These are phyloP conservation scores for Quercus gilva DNA, from an alignment of 306 rosid genomes.

Conservation along the genomic window DNA sequence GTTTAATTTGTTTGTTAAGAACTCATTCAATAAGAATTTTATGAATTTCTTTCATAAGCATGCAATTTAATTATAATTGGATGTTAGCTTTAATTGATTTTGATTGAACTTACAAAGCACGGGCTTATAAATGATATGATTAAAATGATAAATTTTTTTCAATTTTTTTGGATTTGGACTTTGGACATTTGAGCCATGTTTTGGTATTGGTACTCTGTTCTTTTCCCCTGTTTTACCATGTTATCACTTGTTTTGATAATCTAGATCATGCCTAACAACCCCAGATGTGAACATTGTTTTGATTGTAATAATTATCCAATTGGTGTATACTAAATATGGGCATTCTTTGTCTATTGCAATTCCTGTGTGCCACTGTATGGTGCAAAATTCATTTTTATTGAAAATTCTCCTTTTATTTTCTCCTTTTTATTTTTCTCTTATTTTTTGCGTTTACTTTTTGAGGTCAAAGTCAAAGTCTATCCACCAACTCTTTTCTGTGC, in stretches of 20 bases:
- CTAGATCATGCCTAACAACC: neutral
- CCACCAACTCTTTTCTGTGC: neutral
- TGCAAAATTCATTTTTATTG: neutral
- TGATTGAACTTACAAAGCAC: neutral
- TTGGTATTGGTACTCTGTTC: constrained; percentile 1
- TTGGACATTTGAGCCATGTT: neutral
- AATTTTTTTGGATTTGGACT: neutral
- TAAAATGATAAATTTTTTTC: neutral
- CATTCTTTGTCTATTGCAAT: no score
- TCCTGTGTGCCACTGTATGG: no score
- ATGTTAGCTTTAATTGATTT: neutral
- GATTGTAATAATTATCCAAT: no score
- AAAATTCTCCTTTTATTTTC: neutral
- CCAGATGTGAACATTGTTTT: neutral
- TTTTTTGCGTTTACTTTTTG: neutral
- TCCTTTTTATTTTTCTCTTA: neutral
- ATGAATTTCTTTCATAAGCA: constrained; percentile 2
- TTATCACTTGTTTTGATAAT: neutral
- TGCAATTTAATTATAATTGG: neutral
- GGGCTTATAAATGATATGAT: neutral
- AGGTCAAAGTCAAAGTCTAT: neutral
- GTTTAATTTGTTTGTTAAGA: neutral
- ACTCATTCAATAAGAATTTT: neutral
- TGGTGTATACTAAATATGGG: no score
- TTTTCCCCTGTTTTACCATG: constrained; percentile 10